Base-by-base conservation (phyloP, 1,139 yeast genomes). In the Lodderomyces parapsilosis region DNA sequence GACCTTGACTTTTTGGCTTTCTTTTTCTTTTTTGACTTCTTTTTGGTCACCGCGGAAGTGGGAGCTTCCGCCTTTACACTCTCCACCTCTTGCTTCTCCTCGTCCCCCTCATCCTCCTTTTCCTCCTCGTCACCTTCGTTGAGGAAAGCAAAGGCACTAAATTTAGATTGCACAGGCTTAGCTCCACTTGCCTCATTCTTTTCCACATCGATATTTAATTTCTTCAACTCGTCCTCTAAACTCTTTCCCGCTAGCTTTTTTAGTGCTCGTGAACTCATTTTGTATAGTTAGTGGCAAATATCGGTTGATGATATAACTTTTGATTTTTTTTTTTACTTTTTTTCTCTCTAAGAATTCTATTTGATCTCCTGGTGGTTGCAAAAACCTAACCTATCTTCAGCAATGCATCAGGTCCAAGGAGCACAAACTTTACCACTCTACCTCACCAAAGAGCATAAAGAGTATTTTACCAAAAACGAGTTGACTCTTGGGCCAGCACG, bases 221-320 rank as follows among this genome's bases (percentile, higher is more conserved):
- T 24, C 28, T 31, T 39, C 10, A 39, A 46, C 25, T 37, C 51
- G 19, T 33, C 46, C 15, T 39, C 46, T 2, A 37, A 36, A 13
- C 40, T 42, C 35, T 39, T 34, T 13, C 41, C 41, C 43, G 74
- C 76, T 10, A 81, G 63, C 49, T 78, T 73, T 53, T 78, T 74
- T 44, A 84, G 63, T 7, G 86, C 86, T 57, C 90, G 73, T 2
- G 86, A 80, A 68, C 90, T 83, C 93, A 84, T 83, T 13, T 13
- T 19, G n/a, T n/a, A n/a, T n/a, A n/a, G n/a, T n/a, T n/a, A n/a
- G n/a, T 24, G 27, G 27, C 11, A 24, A 24, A 24, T 8, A 18
- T 6, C 32, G 17, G 25, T n/a, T n/a, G n/a, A n/a, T n/a, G n/a
- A n/a, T n/a, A n/a, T n/a, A n/a, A n/a, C n/a, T n/a, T n/a, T n/a